Evolutionary conservation across 1,284 basidiomycete genomes (phyloP), one percentile per base, ranked within the genome.

Genomic region (Microbotryum saponariae): DNA sequence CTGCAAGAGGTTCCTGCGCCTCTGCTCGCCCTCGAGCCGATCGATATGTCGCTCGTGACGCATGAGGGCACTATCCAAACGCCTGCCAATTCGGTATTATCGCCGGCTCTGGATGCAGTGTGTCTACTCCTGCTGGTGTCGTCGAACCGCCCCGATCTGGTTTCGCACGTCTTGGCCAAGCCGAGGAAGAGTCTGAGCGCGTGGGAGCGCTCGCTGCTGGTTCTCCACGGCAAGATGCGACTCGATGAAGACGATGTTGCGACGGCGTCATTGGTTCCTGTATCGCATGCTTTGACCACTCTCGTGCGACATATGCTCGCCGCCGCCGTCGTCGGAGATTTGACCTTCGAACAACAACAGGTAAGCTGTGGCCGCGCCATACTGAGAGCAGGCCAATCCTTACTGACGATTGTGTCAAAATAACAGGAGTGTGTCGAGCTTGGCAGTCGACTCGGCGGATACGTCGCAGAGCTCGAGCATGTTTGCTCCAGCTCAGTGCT

Each of bases 401-500:
- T 42, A 42, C 14, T 42, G 12, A 42, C 37, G 37, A 42, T 4
- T 16, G 14, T 42, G 37, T 12, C 16, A 6, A 42, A 42, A 6
- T 4, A 42, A 42, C 12, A 42, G 37, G 37, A 42, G 37, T 42
- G 37, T 18, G 37, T 42, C 37, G 37, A 42, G 1, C 37, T 42
- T 42, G 37, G 37, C 37, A 42, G 1, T 18, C 37, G 37, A 42
- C 37, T 42, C 6, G 37, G 37, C 12, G 4, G 37, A 16, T 42
- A 42, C 58, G 9, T 54, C n/a, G 4, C 61, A 55, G 48, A 68
- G 21, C 67, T 78, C 47, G 75, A 76, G 66, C 63, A 70, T 12
- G 72, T 74, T 59, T 71, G 71, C 42, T 64, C 65, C 29, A 50
- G 54, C 1, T 54, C 67, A 9, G 68, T 70, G 1, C 76, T 78